Evolutionary conservation across 129 eudicot species (phyloP), one percentile per base, ranked within the genome.

Genomic region (Ambrosia trifida): DNA sequence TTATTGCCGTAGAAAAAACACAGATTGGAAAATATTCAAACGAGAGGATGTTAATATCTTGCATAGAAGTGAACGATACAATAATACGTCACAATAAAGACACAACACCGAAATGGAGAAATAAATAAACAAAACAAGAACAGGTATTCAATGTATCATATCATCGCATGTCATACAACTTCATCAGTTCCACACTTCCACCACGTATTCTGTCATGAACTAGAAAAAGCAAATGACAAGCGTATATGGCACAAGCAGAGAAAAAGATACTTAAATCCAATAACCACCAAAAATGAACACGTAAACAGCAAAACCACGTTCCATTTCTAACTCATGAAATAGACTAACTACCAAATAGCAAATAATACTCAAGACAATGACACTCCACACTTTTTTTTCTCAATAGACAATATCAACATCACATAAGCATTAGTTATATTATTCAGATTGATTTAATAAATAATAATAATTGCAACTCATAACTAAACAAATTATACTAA

Each of bases 271-370:
- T 49, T 36, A 49, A 60, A 20, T 58, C 44, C 54, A 47, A 69
- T 53, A 68, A 49, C 45, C 64, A 61, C 64, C 57, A 69, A 61
- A 60, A 20, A 47, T 11, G 57, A 69, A 76, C 68, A 68, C 46
- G 53, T 33, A 76, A 68, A 32, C 51, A 61, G 58, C 71, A 61
- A 77, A 65, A 63, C 76, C 76, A 69, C 69, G 70, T 76, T 69
- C 70, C 44, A 76, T 69, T 58, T 68, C 35, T 49, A 59, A 59
- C 51, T 20, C 63, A 46, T 68, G 74, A 61, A 61, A 69, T 76
- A 76, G 54, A 49, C 70, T 76, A 46, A 19, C 17, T 47, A 69
- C 70, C 81, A 76, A 76, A 76, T 2, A 46, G 56, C 60, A 57
- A 68, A 54, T 11, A 46, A 40, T 40, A 32, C 69, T 68, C 63